These are phyloP conservation scores for Candida sithepensis DNA, from an alignment of 805 yeast genomes.

Conservation along the genomic window DNA sequence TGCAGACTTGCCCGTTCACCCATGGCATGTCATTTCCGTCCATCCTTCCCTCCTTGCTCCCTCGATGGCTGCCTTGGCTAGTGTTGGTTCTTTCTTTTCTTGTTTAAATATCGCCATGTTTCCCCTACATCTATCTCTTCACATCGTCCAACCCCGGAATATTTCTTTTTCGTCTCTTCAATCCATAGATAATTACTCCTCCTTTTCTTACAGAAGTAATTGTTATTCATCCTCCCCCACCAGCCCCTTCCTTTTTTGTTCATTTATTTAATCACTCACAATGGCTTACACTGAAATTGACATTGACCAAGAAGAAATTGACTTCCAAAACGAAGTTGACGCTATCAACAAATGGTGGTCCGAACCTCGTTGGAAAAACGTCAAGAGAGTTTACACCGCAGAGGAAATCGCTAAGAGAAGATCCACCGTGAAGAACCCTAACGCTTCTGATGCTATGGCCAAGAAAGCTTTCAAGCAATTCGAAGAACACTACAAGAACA, in stretches of 20 bases:
- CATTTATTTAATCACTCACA: background rate
- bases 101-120: background rate
- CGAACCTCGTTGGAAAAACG: conserved; percentile 84
- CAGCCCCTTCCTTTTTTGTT: no score
- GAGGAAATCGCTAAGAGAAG: conserved; percentile 88
- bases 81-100: no score
- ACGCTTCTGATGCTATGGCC: conserved; percentile 77
- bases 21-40: background rate
- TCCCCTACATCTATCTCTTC: background rate
- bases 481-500: conserved; percentile 65
- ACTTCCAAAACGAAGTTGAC: conserved; percentile 63
- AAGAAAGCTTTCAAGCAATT: conserved; percentile 73
- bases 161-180: no score
- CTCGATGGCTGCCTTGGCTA: no score
- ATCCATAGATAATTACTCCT: no score
- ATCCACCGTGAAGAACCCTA: conserved; percentile 68
- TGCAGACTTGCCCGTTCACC: background rate
- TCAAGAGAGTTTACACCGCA: conserved; percentile 84
- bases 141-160: no score
- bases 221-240: no score
- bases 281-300: conserved; percentile 56
- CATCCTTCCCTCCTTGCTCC: background rate
- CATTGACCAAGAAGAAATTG: conserved; percentile 57
- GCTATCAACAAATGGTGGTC: conserved; percentile 89
- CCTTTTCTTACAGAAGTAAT: no score